Base-by-base conservation (phyloP, 2,329 filamentous ascomycete species). In the Cladosporium sp. region DNA sequence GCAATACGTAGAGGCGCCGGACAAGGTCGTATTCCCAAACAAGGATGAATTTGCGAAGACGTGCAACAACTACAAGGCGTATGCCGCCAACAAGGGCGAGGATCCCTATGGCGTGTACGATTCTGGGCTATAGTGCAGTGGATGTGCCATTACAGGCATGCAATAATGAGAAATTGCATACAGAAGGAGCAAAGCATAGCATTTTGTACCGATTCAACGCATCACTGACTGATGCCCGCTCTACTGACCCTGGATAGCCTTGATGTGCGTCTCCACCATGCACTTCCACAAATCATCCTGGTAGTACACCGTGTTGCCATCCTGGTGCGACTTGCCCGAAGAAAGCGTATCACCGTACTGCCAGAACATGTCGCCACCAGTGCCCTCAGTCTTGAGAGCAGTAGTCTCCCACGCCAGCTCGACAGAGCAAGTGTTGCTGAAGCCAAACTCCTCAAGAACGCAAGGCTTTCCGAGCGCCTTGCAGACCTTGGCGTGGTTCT, bases 1-100 rank as follows among this genome's bases (percentile, higher is more conserved):
- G 37, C 82, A 86, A 72, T 85, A 86, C 69, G 68, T 86, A 11
- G 85, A 84, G 71, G 71, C 78, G 37, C 72, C 74, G 64, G 70
- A 72, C 26, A 66, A 74, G 58, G 78, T 80, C 60, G 63, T 46
- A 0, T 64, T 74, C n/a, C 75, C 75, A 3, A 70, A 71, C 28
- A 69, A 70, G 12, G 67, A 64, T 3, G 69, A 69, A 23, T 70
- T 76, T 61, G 69, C 73, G 14, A 70, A 72, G 16, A 73, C 72
- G 5, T 77, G 75, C 64, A 68, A 69, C 23, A 73, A 74, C 21
- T 80, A 77, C 75, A 69, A 75, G 53, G 71, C 72, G 21, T 80
- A 80, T 69, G 73, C n/a, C 1, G 37, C 59, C 18, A 49, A 66
- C 23, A 60, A 67, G 49, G 8, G 56, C 23, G 16, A 69, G 67